Base-by-base conservation (phyloP, 768 basidiomycete genomes). In the Lactifluus subvellereus region DNA sequence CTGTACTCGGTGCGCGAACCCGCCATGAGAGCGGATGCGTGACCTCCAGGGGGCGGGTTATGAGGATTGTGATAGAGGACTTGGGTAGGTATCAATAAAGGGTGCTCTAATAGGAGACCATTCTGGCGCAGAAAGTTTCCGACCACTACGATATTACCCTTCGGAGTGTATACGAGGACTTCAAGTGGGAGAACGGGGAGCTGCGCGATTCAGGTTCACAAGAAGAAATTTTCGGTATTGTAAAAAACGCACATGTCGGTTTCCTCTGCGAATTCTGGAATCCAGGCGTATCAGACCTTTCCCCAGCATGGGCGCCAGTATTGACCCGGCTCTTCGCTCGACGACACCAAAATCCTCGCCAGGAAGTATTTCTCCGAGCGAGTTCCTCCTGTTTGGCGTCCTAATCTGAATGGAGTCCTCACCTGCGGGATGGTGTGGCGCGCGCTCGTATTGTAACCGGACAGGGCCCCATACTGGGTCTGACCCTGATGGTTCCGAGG, bases 101-200 rank as follows among this genome's bases (percentile, higher is more conserved):
- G 96, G 68, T 97, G 88, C 69, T 91, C 86, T 52, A 98, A 84
- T 57, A 88, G 78, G 8, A 94, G 76, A 45, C 81, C 81, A 63
- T 81, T 80, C 61, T 83, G 79, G 27, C 84, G 82, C 54, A 98
- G 81, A 69, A 85, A 86, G 69, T 84, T 79, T 65, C 91, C 86
- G 65, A 99, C 88, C 59, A 88, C 85, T 37, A 80, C 77, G 66
- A 98, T 88, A 74, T 98, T 94, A 37, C 92, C 91, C 73, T 96
- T 97, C 5, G 93, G 92, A 6, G 96, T 96, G 74, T 90, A 96
- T 35, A 98, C 85, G 43, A 97, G 83, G 74, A 97, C 82, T 70
- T 89, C 88, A 18, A 98, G 79, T 22, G 87, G 84, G 50, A 96
- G 78, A 59, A 94, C 90, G 53, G 90, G 89, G 57, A 89, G 80